Base-by-base conservation (phyloP, 192 early-diverging fungal genomes). In the Oehlia diaphana region DNA sequence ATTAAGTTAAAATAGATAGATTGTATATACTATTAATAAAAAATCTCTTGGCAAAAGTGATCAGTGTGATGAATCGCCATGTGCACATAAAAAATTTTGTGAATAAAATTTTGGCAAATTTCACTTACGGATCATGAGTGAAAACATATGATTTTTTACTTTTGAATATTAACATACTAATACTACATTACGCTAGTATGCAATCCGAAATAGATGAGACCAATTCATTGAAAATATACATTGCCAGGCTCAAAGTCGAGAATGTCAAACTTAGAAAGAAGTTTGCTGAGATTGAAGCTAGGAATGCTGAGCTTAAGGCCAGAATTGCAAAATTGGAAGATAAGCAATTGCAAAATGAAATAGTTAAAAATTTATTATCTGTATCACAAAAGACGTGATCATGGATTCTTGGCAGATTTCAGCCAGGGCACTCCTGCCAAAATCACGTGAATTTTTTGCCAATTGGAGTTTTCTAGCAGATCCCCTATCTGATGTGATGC, bases 1-100 rank as follows among this genome's bases (percentile, higher is more conserved):
- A 65, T 65, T 33, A 28, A 28, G n/a, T 65, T 28, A 65, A 31
- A 23, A 23, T 65, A 65, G 64, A 65, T 28, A 65, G 10, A 65
- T 31, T 65, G 64, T 31, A 65, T 65, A 65, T 65, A 28, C 14
- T 70, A 21, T 21, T 21, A 70, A 70, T 37, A 70, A 37, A 70
- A 70, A 70, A 31, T 31, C 31, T 65, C 63, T 21, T 65, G 63
- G 21, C 23, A 65, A 65, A 31, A 31, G 28, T 31, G 1, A 0
- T 0, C 1, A 1, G 1, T 21, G 12, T 65, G 6, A 0, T 1
- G 12, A 0, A 2, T 0, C 0, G 16, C 0, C 63, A 14, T n/a
- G 21, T 14, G 21, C n/a, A n/a, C n/a, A n/a, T n/a, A n/a, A n/a
- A n/a, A n/a, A n/a, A n/a, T n/a, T n/a, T n/a, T n/a, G n/a, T n/a